phyloP scores from a whole-genome alignment of 2,329 filamentous ascomycete genomes.

The Penicillium oxalicum region DNA sequence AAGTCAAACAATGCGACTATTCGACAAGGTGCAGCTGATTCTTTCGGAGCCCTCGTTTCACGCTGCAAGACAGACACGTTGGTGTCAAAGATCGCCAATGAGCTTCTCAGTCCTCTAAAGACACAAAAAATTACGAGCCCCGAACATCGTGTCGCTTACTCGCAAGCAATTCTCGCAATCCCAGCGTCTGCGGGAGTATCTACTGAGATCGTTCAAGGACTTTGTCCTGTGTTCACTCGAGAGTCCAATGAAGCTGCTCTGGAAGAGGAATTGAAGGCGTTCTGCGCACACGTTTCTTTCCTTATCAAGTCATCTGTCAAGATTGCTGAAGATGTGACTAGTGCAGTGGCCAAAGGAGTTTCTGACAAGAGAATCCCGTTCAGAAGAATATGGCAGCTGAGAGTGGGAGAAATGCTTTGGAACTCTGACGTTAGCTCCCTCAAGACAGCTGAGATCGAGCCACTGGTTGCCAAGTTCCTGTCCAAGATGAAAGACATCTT shows the following conservation, averaged over 20 bases:
- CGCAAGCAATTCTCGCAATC: slow-evolving; percentile 68
- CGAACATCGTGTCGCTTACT: slow-evolving; percentile 77
- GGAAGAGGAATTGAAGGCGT: slow-evolving; percentile 64
- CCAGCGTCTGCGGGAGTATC: slow-evolving; percentile 57
- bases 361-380: slow-evolving; percentile 75
- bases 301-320: slow-evolving; percentile 57
- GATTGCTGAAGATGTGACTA: slow-evolving; percentile 60
- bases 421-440: slow-evolving; percentile 45
- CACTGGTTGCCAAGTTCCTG: slow-evolving; percentile 47
- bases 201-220: slow-evolving; percentile 58
- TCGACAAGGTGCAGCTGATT: slow-evolving; percentile 66
- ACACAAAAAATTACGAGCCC: slow-evolving; percentile 74
- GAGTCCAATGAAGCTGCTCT: slow-evolving; percentile 85
- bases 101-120: slow-evolving; percentile 74
- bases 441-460: slow-evolving; percentile 42
- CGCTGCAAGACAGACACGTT: slow-evolving; percentile 54
- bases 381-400: slow-evolving; percentile 73
- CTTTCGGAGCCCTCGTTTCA: slow-evolving; percentile 64
- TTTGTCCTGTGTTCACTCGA: slow-evolving; percentile 67
- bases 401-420: slow-evolving; percentile 65
- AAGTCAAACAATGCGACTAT: slow-evolving; percentile 82
- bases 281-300: slow-evolving; percentile 60
- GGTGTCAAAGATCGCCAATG: slow-evolving; percentile 65
- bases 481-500: slow-evolving; percentile 58
- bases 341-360: slow-evolving; percentile 73